Evolutionary conservation across 1,284 basidiomycete genomes (phyloP).

Genomic region (Ustilago nuda): DNA sequence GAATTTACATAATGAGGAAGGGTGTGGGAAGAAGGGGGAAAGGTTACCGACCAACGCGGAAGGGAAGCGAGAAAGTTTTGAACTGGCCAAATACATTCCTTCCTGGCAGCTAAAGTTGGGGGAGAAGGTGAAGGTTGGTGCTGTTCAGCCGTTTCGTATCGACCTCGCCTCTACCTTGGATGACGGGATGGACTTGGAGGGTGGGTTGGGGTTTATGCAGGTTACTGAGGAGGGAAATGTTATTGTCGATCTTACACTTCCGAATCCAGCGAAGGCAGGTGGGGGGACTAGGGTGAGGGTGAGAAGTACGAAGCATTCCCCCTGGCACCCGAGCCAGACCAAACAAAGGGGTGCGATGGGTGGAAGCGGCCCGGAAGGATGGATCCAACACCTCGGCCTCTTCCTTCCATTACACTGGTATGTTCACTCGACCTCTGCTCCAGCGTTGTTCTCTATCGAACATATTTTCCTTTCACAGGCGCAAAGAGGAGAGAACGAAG

Average conservation of each 20-base stretch:
- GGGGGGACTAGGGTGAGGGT: conserved; percentile 20
- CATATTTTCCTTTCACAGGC: conserved; percentile 3
- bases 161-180: conserved; percentile 12
- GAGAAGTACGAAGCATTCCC: conserved; percentile 11
- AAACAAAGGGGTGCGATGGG: conserved; percentile 11
- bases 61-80: conserved; percentile 25
- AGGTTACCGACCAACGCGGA: neutral
- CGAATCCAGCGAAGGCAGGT: neutral
- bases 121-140: neutral
- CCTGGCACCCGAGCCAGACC: conserved; percentile 18
- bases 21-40: neutral
- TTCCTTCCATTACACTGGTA: conserved; percentile 45
- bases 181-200: neutral
- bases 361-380: conserved; percentile 28
- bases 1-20: neutral
- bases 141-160: conserved; percentile 36
- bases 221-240: conserved; percentile 31
- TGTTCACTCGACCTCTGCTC: conserved; percentile 30
- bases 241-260: conserved; percentile 23
- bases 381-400: conserved; percentile 38
- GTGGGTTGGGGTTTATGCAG: conserved; percentile 19
- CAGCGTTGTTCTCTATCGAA: conserved; percentile 33
- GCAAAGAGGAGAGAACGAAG: neutral
- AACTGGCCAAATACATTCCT: conserved; percentile 32
- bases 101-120: conserved; percentile 35